Evolutionary conservation across 2,329 filamentous ascomycete species (phyloP), one percentile per base, ranked within the genome.

Genomic region (Colletotrichum falcatum): DNA sequence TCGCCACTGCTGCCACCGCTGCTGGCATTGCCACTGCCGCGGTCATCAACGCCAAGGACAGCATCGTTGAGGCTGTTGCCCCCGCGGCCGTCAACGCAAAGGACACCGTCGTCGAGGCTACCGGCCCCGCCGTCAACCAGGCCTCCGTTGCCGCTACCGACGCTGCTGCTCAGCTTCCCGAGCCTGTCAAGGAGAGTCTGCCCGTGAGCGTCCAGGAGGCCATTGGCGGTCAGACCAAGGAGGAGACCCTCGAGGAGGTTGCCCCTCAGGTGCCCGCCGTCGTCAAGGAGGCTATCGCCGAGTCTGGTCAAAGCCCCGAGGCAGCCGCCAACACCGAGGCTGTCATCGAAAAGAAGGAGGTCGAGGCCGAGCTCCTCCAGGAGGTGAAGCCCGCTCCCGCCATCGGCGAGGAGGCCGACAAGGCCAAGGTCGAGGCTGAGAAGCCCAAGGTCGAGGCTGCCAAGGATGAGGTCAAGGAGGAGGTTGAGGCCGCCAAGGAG

Each of bases 301-400:
- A 87, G 76, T 87, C 92, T 28, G 87, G 89, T 65, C 79, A 86
- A 76, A 85, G 83, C 71, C 91, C 93, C 11, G 94, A 96, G 81
- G 93, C 93, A 42, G 88, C 92, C 44, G 87, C 88, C 65, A 91
- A 90, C 79, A 83, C 89, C 1, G 85, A 86, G 65, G 92, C 90
- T 23, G 92, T 96, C 8, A 82, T 87, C 72, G 92, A 95, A 75
- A 96, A 96, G 88, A 89, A 88, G 79, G 86, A 84, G 12, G 86
- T 94, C 6, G 94, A 97, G 83, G 80, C 88, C 33, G 92, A 97
- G 82, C 85, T 97, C 11, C 83, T 94, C 58, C 86, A 89, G 73
- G 88, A 92, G 79, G 86, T 90, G 72, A 84, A 87, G 79, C 78
- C 81, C 62, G 77, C 78, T 63, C 76, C 83, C 74, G 76, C 78